A percentile compares a stretch with the other conserved stretches of the same genome.
phyloP scores from a whole-genome alignment of 805 yeast genomes.

The Ogataea allantospora region DNA sequence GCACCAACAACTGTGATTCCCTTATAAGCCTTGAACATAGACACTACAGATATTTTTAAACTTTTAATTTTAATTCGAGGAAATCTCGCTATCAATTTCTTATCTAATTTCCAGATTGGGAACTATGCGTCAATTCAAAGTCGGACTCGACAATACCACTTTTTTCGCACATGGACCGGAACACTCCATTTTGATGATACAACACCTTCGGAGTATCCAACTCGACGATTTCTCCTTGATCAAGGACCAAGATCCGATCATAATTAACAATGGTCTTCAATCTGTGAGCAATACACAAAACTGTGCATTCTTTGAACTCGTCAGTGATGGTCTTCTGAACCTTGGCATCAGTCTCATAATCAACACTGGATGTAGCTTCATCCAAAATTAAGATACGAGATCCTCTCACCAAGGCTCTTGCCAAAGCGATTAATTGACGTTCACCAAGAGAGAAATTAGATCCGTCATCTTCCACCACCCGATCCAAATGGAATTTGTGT shows the following conservation, averaged over 20 bases:
- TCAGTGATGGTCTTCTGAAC: constrained; percentile 57
- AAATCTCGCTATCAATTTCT: constrained; percentile 5
- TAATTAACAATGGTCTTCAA: constrained; percentile 59
- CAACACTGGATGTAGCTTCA: constrained; percentile 79
- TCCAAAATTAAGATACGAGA: constrained; percentile 63
- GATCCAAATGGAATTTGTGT: constrained; percentile 62
- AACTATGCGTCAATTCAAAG: constrained; percentile 25
- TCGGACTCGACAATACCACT: constrained; percentile 44
- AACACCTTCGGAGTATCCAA: constrained; percentile 52
- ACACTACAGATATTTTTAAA: too few species aligned
- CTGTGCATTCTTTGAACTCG: constrained; percentile 63
- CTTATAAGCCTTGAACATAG: constrained; percentile 2
- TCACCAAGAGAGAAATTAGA: constrained; percentile 70
- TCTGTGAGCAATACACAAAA: constrained; percentile 72
- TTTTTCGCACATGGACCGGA: constrained; percentile 50
- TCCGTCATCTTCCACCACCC: constrained; percentile 65
- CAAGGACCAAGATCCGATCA: constrained; percentile 60
- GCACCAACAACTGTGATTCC: not conserved
- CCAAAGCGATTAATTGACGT: constrained; percentile 64
- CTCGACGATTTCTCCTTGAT: constrained; percentile 53
- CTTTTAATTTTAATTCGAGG: too few species aligned
- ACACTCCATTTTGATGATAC: constrained; percentile 43
- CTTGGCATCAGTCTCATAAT: constrained; percentile 65
- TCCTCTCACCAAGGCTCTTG: constrained; percentile 67
- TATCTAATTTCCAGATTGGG: constrained; percentile 13